These are phyloP conservation scores for Penicillium roqueforti DNA, from an alignment of 495 filamentous ascomycete species.

Conservation along the genomic window DNA sequence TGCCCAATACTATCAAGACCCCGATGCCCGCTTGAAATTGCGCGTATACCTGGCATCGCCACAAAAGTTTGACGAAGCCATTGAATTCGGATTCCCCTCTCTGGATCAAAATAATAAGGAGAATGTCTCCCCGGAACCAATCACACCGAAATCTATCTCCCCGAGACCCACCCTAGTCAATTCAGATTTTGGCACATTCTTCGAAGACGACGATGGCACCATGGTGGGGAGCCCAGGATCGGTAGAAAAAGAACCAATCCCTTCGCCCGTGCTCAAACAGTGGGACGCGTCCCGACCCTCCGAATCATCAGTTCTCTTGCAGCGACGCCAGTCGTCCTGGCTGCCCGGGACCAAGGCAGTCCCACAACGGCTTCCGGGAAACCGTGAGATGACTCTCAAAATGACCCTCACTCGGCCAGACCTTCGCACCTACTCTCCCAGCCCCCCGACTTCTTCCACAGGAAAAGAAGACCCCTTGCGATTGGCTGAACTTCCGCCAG, in stretches of 20 bases:
- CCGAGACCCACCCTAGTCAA: slow-evolving; percentile 4
- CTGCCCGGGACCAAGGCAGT: slow-evolving; percentile 16
- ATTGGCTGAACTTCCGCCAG: slow-evolving; percentile 48
- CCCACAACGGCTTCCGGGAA: slow-evolving; percentile 22
- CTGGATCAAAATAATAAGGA: slow-evolving; percentile 37
- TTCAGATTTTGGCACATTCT: slow-evolving; percentile 37
- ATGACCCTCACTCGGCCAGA: slow-evolving; percentile 93
- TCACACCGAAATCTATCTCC: slow-evolving; percentile 6
- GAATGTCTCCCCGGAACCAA: slow-evolving; percentile 19
- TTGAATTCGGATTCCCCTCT: slow-evolving; percentile 89
- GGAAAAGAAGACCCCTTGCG: slow-evolving; percentile 55
- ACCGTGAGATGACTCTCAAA: slow-evolving; percentile 86
- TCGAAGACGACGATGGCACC: slow-evolving; percentile 42
- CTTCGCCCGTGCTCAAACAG: neutral
- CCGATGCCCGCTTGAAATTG: slow-evolving; percentile 80
- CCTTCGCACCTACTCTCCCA: slow-evolving; percentile 62
- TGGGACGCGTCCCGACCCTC: slow-evolving; percentile 17
- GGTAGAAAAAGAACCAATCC: slow-evolving; percentile 11
- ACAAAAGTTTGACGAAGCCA: slow-evolving; percentile 91
- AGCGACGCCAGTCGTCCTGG: slow-evolving; percentile 21
- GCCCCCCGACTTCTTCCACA: slow-evolving; percentile 51
- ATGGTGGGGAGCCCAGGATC: slow-evolving; percentile 26
- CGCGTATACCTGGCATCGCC: slow-evolving; percentile 86
- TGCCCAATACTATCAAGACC: slow-evolving; percentile 84
- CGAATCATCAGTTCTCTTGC: slow-evolving; percentile 14